Percentiles rank a stretch among this genome's conserved stretches.
These are phyloP conservation scores for Amylocarpus encephaloides DNA, from an alignment of 2,329 filamentous ascomycete genomes.

Conservation along the genomic window DNA sequence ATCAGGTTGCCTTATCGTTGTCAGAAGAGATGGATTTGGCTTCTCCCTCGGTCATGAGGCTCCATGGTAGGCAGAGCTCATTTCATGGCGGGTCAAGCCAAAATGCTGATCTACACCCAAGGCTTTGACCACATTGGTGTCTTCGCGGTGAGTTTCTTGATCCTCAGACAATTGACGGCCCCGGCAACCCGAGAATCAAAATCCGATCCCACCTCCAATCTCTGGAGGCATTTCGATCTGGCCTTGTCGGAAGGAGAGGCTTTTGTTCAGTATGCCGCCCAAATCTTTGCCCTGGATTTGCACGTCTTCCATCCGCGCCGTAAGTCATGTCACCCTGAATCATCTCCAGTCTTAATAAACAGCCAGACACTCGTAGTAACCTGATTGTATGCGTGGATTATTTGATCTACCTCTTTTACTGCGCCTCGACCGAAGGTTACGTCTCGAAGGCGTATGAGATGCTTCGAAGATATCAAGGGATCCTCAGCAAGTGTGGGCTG, in stretches of 20 bases:
- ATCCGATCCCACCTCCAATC: slow-evolving; percentile 28
- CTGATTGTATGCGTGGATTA: slow-evolving; percentile 43
- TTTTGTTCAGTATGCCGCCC: slow-evolving; percentile 11
- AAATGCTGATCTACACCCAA: slow-evolving; percentile 7
- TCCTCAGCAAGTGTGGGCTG: slow-evolving; percentile 9
- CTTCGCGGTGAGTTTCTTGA: slow-evolving; percentile 37
- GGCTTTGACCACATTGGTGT: slow-evolving; percentile 38
- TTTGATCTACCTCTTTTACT: slow-evolving; percentile 42
- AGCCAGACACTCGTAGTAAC: slow-evolving; percentile 34
- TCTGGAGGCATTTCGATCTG: slow-evolving; percentile 7
- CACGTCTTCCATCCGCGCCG: slow-evolving; percentile 14
- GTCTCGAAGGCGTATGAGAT: slow-evolving; percentile 15
- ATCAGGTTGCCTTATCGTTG: slow-evolving; percentile 13
- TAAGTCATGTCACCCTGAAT: slow-evolving; percentile 1
- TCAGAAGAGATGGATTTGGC: slow-evolving; percentile 9
- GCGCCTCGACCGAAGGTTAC: slow-evolving; percentile 31
- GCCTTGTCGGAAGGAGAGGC: slow-evolving; percentile 12
- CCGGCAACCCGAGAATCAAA: slow-evolving; percentile 40
- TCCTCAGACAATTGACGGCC: slow-evolving; percentile 40
- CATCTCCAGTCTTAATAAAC: background rate
- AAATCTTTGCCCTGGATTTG: slow-evolving; percentile 4
- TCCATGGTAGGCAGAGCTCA: slow-evolving; percentile 1
- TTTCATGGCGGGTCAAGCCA: background rate
- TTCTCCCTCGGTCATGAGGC: background rate
- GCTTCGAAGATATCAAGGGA: slow-evolving; percentile 14